These are phyloP conservation scores for Colletotrichum australisinense DNA, from an alignment of 2,329 filamentous ascomycete species.

Conservation along the genomic window DNA sequence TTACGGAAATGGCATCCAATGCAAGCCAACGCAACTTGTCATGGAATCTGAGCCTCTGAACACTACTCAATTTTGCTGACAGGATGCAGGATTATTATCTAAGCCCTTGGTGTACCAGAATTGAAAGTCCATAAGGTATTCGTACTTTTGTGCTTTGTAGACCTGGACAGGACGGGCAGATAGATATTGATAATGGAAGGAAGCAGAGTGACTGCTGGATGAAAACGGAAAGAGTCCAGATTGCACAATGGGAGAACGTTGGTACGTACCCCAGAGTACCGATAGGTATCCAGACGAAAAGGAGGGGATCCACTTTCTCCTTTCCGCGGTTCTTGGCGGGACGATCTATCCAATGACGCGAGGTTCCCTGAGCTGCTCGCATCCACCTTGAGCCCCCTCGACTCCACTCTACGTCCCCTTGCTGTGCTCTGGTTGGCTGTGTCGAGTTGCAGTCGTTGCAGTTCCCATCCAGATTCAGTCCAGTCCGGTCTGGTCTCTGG, in stretches of 20 bases:
- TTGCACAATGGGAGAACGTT: neutral
- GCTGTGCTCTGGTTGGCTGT: conserved; percentile 19
- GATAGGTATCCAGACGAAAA: neutral
- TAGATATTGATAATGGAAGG: too few relatives aligned
- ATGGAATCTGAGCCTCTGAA: too few relatives aligned
- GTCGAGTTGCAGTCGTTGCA: conserved; percentile 14
- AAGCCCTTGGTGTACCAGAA: too few relatives aligned
- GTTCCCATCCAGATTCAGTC: conserved; percentile 14
- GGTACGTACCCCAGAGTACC: neutral
- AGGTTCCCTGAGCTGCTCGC: neutral
- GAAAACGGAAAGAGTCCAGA: conserved; percentile 1
- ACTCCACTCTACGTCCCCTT: neutral
- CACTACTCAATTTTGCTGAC: neutral
- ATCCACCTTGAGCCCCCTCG: conserved; percentile 2
- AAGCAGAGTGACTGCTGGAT: neutral
- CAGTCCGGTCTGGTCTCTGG: conserved; percentile 1
- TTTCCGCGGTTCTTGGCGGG: conserved; percentile 32
- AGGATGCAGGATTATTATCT: neutral
- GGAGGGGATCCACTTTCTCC: conserved; percentile 22
- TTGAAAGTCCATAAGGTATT: too few relatives aligned
- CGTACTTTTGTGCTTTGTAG: too few relatives aligned
- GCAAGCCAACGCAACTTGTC: neutral
- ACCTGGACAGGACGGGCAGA: too few relatives aligned
- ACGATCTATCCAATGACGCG: conserved; percentile 19
- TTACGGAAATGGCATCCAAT: neutral